phyloP scores from a whole-genome alignment of 2,329 filamentous ascomycete genomes.

The Samsoniella hepiali region DNA sequence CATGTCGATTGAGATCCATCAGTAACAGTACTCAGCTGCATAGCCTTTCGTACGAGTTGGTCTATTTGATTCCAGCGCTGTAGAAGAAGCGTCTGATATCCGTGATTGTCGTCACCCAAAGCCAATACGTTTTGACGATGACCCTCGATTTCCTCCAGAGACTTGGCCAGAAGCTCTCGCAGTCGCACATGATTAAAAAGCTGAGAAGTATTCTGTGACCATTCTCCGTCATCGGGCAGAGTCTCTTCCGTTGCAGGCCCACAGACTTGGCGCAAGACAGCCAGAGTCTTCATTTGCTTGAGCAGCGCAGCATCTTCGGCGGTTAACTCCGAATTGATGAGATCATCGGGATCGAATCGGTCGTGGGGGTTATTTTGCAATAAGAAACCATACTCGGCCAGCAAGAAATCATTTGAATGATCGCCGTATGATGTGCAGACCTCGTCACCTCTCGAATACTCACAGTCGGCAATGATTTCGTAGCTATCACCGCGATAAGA shows the following conservation, averaged over 20 bases:
- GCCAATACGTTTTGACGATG: background rate
- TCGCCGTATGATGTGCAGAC: constrained; percentile 66
- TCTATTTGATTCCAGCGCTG: constrained; percentile 7
- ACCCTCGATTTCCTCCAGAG: background rate
- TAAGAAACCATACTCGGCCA: constrained; percentile 63
- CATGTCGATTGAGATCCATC: too few relatives aligned
- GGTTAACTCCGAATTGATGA: background rate
- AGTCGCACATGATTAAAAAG: background rate
- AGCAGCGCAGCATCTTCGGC: background rate
- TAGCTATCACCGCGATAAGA: constrained; percentile 49
- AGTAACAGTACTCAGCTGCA: background rate
- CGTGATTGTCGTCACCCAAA: background rate
- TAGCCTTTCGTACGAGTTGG: background rate
- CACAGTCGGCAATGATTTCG: constrained; percentile 48
- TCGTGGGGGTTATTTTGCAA: constrained; percentile 49
- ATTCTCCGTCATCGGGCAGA: background rate
- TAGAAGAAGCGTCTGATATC: background rate
- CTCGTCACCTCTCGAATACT: constrained; percentile 59
- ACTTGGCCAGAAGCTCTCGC: background rate
- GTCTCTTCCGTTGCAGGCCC: background rate
- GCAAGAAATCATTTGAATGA: constrained; percentile 69
- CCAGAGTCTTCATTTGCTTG: background rate
- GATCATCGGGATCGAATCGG: background rate
- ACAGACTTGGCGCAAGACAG: background rate
- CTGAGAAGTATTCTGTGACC: background rate